Percentiles rank a stretch among this genome's conserved stretches.
Evolutionary conservation across 352 stramenopile species (phyloP).

Genomic region (Phytophthora pisi): DNA sequence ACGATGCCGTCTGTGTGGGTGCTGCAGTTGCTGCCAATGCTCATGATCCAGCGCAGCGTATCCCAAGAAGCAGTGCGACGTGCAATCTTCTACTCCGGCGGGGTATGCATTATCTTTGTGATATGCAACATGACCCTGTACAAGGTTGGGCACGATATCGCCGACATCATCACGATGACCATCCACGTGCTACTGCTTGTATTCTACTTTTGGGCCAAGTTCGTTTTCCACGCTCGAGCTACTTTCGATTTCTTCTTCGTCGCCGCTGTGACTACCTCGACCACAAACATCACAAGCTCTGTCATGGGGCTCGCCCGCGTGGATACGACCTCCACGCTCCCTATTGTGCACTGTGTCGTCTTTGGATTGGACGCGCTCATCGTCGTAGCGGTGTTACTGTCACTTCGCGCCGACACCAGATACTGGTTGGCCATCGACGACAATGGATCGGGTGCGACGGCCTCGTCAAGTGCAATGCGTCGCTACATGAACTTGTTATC

Average conservation of each 20-base stretch:
- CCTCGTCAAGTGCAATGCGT: constrained; percentile 64
- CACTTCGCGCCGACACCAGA: constrained; percentile 77
- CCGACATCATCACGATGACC: constrained; percentile 56
- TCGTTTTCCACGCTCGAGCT: constrained; percentile 70
- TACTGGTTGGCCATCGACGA: constrained; percentile 89
- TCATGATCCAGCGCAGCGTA: constrained; percentile 87
- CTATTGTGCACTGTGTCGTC: constrained; percentile 58
- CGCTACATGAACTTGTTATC: constrained; percentile 77
- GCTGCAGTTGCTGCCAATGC: constrained; percentile 78
- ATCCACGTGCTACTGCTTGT: constrained; percentile 61
- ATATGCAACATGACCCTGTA: constrained; percentile 68
- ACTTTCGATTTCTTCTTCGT: constrained; percentile 89
- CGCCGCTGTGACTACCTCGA: constrained; percentile 49
- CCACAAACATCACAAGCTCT: constrained; percentile 57
- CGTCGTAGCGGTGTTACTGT: constrained; percentile 73
- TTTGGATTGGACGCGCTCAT: constrained; percentile 63
- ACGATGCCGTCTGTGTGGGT: constrained; percentile 74
- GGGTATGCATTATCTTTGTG: constrained; percentile 58
- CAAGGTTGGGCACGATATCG: constrained; percentile 49
- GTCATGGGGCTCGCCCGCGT: constrained; percentile 48
- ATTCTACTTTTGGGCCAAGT: constrained; percentile 87
- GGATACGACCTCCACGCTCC: constrained; percentile 30
- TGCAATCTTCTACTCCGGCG: constrained; percentile 72
- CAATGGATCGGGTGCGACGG: constrained; percentile 36
- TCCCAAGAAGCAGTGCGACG: constrained; percentile 76